A percentile compares a stretch with the other conserved stretches of the same genome.
Conservation (phyloP, 2,329 filamentous ascomycete genomes). For the Arthrinium phaeospermum region DNA sequence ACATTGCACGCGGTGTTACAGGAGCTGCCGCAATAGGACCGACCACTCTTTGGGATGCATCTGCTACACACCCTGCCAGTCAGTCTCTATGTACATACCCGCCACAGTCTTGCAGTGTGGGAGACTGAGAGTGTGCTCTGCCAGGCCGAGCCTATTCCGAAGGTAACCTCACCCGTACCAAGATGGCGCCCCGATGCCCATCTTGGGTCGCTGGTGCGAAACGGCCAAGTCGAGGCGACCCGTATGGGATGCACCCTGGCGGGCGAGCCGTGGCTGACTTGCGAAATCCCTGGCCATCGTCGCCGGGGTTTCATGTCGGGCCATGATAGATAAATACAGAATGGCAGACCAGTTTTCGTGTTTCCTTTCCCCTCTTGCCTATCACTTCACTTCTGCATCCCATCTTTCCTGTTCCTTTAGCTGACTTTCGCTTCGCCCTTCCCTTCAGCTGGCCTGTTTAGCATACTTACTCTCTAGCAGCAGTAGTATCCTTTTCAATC, state of each 20-base stretch:
- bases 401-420: background rate
- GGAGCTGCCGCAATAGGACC: conserved; percentile 7
- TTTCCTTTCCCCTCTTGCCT: conserved; percentile 1
- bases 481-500: conserved; percentile 7
- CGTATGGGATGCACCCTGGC: conserved; percentile 9
- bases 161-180: conserved; percentile 7
- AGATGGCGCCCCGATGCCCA: background rate
- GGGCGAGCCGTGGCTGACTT: background rate
- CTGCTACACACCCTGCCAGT: background rate
- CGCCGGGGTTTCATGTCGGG: background rate
- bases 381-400: conserved; percentile 17
- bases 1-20: conserved; percentile 5
- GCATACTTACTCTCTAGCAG: conserved; percentile 1
- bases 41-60: background rate
- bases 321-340: conserved; percentile 17
- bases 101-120: too few relatives aligned
- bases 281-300: background rate
- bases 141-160: background rate
- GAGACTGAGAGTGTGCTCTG: background rate
- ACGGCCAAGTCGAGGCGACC: conserved; percentile 15
- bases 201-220: conserved; percentile 1
- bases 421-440: conserved; percentile 16
- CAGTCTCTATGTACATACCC: too few relatives aligned
- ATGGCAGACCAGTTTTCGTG: conserved; percentile 2
- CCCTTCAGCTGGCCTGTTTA: conserved; percentile 20